Evolutionary conservation across 306 rosid genomes (phyloP).

Genomic region (Fagus crenata): DNA sequence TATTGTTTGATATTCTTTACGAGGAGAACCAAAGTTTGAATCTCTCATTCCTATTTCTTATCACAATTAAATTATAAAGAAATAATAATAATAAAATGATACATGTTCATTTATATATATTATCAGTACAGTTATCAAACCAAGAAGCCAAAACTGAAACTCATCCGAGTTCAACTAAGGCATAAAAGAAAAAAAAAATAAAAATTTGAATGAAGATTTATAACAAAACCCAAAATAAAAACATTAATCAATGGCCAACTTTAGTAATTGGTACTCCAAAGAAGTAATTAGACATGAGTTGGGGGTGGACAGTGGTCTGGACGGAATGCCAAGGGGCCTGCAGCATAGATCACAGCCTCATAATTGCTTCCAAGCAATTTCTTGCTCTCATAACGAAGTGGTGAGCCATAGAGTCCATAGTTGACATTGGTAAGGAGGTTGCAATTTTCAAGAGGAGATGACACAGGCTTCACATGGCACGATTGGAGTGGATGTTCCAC

Average conservation of each 20-base stretch:
- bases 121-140: too few relatives aligned
- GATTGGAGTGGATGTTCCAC: constrained; percentile 86
- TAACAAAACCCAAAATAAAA: too few relatives aligned
- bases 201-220: too few relatives aligned
- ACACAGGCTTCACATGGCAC: constrained; percentile 71
- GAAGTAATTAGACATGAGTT: constrained; percentile 13
- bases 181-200: too few relatives aligned
- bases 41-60: too few relatives aligned
- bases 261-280: background rate
- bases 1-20: too few relatives aligned
- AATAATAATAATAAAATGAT: too few relatives aligned
- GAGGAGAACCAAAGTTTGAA: too few relatives aligned
- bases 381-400: constrained; percentile 73
- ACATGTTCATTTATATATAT: too few relatives aligned
- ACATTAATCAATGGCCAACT: background rate
- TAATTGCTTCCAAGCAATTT: constrained; percentile 52
- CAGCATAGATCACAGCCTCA: constrained; percentile 69
- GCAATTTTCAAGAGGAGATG: constrained; percentile 65
- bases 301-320: constrained; percentile 50
- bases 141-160: too few relatives aligned
- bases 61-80: too few relatives aligned
- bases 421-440: constrained; percentile 65
- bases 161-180: too few relatives aligned
- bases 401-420: constrained; percentile 65
- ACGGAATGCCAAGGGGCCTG: constrained; percentile 89